phyloP scores from a whole-genome alignment of 108 stramenopile species.

The Skeletonema potamos region DNA sequence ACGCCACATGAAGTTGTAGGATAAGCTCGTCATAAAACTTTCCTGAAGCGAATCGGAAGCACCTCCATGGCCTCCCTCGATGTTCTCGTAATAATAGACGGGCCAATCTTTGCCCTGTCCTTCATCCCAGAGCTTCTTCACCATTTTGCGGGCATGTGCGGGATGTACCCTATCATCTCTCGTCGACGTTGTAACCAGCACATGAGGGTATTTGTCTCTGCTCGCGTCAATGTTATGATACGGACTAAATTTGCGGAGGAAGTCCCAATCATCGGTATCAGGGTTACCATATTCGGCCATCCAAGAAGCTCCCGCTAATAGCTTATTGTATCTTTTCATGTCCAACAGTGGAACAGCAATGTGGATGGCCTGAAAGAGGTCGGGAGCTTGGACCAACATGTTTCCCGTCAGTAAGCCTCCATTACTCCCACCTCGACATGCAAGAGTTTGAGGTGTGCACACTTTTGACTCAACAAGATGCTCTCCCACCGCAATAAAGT shows the following conservation, averaged over 20 bases:
- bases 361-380: slow-evolving; percentile 93
- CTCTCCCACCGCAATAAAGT: slow-evolving; percentile 87
- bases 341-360: slow-evolving; percentile 95
- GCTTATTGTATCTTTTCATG: slow-evolving; percentile 63
- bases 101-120: slow-evolving; percentile 79
- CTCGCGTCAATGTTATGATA: slow-evolving; percentile 86
- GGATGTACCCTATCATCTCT: slow-evolving; percentile 95
- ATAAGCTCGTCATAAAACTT: slow-evolving; percentile 75
- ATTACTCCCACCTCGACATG: slow-evolving; percentile 94
- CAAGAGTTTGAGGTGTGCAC: slow-evolving; percentile 84
- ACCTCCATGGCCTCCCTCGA: slow-evolving; percentile 93
- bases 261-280: slow-evolving; percentile 93
- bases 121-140: slow-evolving; percentile 76
- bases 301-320: slow-evolving; percentile 84
- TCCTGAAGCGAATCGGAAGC: slow-evolving; percentile 90
- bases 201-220: slow-evolving; percentile 62
- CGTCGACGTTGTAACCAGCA: slow-evolving; percentile 88
- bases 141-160: slow-evolving; percentile 92
- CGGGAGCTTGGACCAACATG: slow-evolving; percentile 90
- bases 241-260: slow-evolving; percentile 83
- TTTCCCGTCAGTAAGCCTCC: slow-evolving; percentile 93
- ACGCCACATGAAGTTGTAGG: slow-evolving; percentile 88
- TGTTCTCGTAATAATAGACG: slow-evolving; percentile 93
- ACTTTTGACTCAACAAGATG: slow-evolving; percentile 74
- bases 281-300: slow-evolving; percentile 98